These are phyloP conservation scores for Petunia axillaris DNA, from an alignment of 257 asterid genomes.

Conservation along the genomic window DNA sequence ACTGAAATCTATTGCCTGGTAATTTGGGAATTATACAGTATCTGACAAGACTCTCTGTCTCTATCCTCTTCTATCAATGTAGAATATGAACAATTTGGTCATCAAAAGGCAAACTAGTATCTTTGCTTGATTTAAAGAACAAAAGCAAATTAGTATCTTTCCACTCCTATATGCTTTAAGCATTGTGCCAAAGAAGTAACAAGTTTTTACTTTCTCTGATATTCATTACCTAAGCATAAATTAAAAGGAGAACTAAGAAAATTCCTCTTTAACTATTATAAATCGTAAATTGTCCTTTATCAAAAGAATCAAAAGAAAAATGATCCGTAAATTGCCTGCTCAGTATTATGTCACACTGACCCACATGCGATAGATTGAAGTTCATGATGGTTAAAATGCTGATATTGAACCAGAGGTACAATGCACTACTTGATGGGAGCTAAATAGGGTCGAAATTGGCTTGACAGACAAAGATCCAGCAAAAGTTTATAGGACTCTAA, in stretches of 20 bases:
- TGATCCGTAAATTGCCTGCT: not conserved
- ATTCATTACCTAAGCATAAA: not conserved
- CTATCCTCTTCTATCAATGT: not conserved
- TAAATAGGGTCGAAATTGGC: not conserved
- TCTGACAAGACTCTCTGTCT: not conserved
- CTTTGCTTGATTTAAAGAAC: not conserved
- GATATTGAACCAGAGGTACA: not conserved
- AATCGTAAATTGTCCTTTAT: not conserved
- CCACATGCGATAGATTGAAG: not conserved
- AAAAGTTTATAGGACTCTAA: not conserved
- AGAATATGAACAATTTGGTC: constrained; percentile 16
- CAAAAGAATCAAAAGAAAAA: not conserved
- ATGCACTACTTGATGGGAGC: not conserved
- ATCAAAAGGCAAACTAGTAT: not conserved
- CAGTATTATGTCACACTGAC: too few species aligned
- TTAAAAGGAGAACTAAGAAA: not conserved
- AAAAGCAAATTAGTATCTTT: not conserved
- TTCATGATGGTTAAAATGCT: not conserved
- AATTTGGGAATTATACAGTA: not conserved
- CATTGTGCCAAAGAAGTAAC: not conserved
- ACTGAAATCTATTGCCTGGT: not conserved
- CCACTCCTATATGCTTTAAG: not conserved
- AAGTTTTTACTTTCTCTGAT: not conserved
- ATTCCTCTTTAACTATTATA: not conserved
- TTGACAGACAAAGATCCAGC: not conserved